phyloP scores from a whole-genome alignment of 2,329 filamentous ascomycete species.

The Aschersonia sp. region DNA sequence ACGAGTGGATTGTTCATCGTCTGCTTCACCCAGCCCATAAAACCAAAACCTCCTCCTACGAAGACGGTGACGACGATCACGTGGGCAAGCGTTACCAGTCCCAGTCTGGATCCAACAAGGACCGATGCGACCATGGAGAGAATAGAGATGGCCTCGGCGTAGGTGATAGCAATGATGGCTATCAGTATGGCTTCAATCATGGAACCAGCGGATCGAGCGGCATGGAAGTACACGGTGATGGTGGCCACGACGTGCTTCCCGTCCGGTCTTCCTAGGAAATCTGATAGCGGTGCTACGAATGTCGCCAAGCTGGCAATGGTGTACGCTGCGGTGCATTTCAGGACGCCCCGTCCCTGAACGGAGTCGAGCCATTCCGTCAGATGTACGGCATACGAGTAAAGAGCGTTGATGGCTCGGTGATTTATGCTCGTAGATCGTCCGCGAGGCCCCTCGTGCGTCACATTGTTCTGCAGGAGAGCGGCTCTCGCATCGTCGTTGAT shows the following conservation, averaged over 20 bases:
- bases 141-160: slow-evolving; percentile 50
- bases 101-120: slow-evolving; percentile 50
- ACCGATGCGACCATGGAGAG: slow-evolving; percentile 72
- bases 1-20: slow-evolving; percentile 59
- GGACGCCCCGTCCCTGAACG: slow-evolving; percentile 54
- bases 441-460: background rate
- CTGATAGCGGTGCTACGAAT: slow-evolving; percentile 55
- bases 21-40: slow-evolving; percentile 73
- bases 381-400: background rate
- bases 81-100: slow-evolving; percentile 58
- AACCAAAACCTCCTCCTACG: slow-evolving; percentile 65
- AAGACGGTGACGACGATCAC: slow-evolving; percentile 63
- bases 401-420: background rate
- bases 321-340: slow-evolving; percentile 82
- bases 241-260: slow-evolving; percentile 85
- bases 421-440: background rate
- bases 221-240: slow-evolving; percentile 83
- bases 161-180: slow-evolving; percentile 59
- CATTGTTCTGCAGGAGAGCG: background rate
- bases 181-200: slow-evolving; percentile 73
- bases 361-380: slow-evolving; percentile 41
- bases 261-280: slow-evolving; percentile 64
- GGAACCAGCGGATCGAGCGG: slow-evolving; percentile 64
- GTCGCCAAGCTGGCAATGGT: slow-evolving; percentile 69
- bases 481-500: background rate